Percentiles rank a stretch among this genome's conserved stretches.
These are phyloP conservation scores for Kwoniella sp. DNA, from an alignment of 768 basidiomycete genomes.

Conservation along the genomic window DNA sequence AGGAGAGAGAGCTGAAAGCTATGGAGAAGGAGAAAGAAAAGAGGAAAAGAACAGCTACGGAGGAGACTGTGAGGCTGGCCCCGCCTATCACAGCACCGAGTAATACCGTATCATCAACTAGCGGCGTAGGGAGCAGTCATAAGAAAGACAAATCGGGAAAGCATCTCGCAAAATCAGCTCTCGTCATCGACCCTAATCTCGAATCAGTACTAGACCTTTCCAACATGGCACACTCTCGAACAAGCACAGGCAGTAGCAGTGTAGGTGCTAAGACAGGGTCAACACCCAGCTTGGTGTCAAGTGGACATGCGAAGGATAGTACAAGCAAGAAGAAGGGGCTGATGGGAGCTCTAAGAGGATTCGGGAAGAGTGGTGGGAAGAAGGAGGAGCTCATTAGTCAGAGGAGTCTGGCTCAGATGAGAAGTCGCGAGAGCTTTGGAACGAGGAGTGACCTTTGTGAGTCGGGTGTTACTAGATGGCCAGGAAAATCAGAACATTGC, in stretches of 20 bases:
- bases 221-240: not conserved
- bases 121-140: not conserved
- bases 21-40: constrained; percentile 7
- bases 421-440: constrained; percentile 17
- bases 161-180: constrained; percentile 16
- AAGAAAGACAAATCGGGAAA: not conserved
- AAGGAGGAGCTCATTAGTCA: constrained; percentile 17
- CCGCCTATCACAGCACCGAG: not conserved
- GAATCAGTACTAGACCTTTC: constrained; percentile 21
- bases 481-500: too few relatives aligned
- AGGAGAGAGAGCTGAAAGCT: constrained; percentile 2
- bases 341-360: constrained; percentile 16
- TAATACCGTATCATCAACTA: constrained; percentile 1
- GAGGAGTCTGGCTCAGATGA: constrained; percentile 10
- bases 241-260: not conserved
- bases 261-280: not conserved
- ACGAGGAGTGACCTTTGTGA: constrained; percentile 19
- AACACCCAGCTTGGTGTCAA: constrained; percentile 4
- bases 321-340: constrained; percentile 22
- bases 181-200: constrained; percentile 21
- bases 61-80: constrained; percentile 13
- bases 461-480: constrained; percentile 4
- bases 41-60: constrained; percentile 18
- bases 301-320: not conserved
- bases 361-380: constrained; percentile 8